A percentile compares a stretch with the other conserved stretches of the same genome.
phyloP scores from a whole-genome alignment of 2,329 filamentous ascomycete genomes.

The Didymellaceae sp. region DNA sequence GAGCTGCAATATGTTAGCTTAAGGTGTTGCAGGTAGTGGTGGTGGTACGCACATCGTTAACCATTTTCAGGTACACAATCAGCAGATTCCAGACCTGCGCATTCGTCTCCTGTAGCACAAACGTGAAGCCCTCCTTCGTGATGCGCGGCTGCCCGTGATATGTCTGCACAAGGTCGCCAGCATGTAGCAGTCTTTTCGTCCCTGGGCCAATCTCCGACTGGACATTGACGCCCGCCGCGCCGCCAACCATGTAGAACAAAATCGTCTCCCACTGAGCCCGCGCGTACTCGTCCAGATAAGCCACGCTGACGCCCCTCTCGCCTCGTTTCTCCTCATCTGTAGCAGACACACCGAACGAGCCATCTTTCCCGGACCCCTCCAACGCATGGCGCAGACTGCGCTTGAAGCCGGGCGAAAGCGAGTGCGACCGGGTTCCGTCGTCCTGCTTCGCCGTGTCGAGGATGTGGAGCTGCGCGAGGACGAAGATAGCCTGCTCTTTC shows the following conservation, averaged over 20 bases:
- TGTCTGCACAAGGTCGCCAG: slow-evolving; percentile 78
- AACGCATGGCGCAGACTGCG: slow-evolving; percentile 83
- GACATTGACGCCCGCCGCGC: slow-evolving; percentile 60
- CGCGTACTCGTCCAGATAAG: slow-evolving; percentile 84
- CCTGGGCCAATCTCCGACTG: slow-evolving; percentile 59
- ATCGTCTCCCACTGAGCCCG: slow-evolving; percentile 94
- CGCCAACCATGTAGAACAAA: slow-evolving; percentile 90
- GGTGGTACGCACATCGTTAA: slow-evolving; percentile 61
- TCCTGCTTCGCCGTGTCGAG: slow-evolving; percentile 63
- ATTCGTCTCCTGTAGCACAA: slow-evolving; percentile 92
- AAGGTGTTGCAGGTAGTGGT: background rate
- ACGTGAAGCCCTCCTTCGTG: slow-evolving; percentile 92
- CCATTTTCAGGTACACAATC: slow-evolving; percentile 89
- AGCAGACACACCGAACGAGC: slow-evolving; percentile 90
- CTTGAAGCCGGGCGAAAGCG: slow-evolving; percentile 81
- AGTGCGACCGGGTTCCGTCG: slow-evolving; percentile 72
- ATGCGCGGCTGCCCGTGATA: slow-evolving; percentile 69
- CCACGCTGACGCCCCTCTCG: slow-evolving; percentile 69
- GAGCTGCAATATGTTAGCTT: slow-evolving; percentile 51
- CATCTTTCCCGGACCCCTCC: slow-evolving; percentile 82
- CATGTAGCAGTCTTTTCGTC: slow-evolving; percentile 83
- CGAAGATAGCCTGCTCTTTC: slow-evolving; percentile 81
- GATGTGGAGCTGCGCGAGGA: slow-evolving; percentile 87
- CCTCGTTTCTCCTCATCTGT: slow-evolving; percentile 64
- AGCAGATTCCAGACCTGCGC: slow-evolving; percentile 96